Base-by-base conservation (phyloP, 345 rosid species). In the Aegle marmelos region DNA sequence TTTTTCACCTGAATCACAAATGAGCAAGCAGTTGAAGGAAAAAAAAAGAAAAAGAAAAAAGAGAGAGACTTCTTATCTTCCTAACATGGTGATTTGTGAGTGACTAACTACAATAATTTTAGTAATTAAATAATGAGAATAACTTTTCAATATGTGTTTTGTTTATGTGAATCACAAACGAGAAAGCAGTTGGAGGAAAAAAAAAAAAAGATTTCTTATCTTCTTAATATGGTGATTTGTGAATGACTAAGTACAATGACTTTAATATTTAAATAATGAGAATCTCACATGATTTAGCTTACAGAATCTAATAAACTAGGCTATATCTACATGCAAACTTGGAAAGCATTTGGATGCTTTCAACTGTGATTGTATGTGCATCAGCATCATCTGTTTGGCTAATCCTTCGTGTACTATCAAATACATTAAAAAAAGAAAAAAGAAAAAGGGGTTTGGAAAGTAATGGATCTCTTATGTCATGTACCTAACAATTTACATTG, bases 401-500 rank as follows among this genome's bases (percentile, higher is more conserved):
- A 59, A 56, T 66, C 71, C 57, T 4, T 45, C 25, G 21, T 19
- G 64, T 24, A 56, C 28, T 33, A n/a, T 16, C n/a, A n/a, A 9
- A n/a, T 14, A 30, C 5, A 68, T 39, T 37, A 7, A 25, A 5
- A 11, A 45, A 17, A 53, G 5, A 16, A 41, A 0, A 1, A 14
- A 14, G 16, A 8, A 16, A 5, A 1, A 14, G 14, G 7, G 9
- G 7, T n/a, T n/a, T n/a, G n/a, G 0, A 62, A 62, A 34, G 21
- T 53, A 53, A 17, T 17, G 22, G 17, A 53, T 53, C 57, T 37
- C 19, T 41, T 28, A 54, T 39, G 19, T 41, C n/a, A 33, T 9
- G 45, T 71, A 77, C 86, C 84, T 75, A 86, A 83, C 84, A 69
- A 84, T 64, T 79, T 78, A 25, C 65, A 11, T 53, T 45, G 85